phyloP scores from a whole-genome alignment of 179 eudicot species.

The Actinidia arguta region DNA sequence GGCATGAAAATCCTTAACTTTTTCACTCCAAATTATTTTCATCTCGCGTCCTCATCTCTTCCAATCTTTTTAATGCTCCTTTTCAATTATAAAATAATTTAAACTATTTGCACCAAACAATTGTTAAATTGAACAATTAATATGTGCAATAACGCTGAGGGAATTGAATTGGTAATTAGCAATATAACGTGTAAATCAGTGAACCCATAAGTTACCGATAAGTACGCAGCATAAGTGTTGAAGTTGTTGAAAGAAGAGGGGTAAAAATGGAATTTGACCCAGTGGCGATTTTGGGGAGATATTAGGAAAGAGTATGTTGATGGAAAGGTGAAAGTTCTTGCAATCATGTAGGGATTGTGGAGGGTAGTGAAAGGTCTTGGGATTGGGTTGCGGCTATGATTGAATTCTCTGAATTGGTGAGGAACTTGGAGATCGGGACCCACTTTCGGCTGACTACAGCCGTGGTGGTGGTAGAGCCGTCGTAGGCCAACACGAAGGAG shows the following conservation, averaged over 20 bases:
- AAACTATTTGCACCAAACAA: no score
- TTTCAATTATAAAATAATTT: no score
- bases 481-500: slow-evolving; percentile 36
- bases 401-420: slow-evolving; percentile 37
- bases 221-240: slow-evolving; percentile 18
- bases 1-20: no score
- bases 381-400: slow-evolving; percentile 28
- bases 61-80: no score
- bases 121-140: no score
- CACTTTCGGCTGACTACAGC: slow-evolving; percentile 36
- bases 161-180: no score
- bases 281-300: slow-evolving; percentile 30
- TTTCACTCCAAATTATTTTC: no score
- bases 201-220: no score
- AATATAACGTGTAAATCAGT: no score
- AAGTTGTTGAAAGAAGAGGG: slow-evolving; percentile 34
- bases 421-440: slow-evolving; percentile 47
- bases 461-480: slow-evolving; percentile 13
- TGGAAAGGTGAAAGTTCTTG: slow-evolving; percentile 35
- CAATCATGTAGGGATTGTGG: slow-evolving; percentile 49
- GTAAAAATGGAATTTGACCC: slow-evolving; percentile 46
- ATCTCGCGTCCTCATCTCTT: no score
- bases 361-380: slow-evolving; percentile 52
- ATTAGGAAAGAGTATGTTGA: slow-evolving; percentile 35
- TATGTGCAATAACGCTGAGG: no score